Conservation (phyloP, 495 filamentous ascomycete genomes). For the Aspergillus incahuasiensis region DNA sequence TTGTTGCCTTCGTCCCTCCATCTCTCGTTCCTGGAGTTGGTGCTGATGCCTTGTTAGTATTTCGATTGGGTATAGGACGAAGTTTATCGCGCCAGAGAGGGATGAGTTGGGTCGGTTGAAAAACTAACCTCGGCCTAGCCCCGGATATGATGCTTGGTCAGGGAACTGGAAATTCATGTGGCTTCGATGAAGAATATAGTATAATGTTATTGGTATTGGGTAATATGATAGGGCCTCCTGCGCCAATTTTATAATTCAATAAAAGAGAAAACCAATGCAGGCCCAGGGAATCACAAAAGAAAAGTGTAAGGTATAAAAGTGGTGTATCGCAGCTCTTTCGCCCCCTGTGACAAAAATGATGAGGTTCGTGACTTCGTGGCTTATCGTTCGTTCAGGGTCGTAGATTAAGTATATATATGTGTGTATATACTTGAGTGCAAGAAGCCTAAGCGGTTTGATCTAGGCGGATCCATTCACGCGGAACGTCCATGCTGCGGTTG, state of each 20-base stretch:
- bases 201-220: neutral
- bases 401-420: conserved; percentile 3
- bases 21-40: neutral
- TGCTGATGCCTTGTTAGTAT: neutral
- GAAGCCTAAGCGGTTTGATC: conserved; percentile 29
- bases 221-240: neutral
- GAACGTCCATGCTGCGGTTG: conserved; percentile 64
- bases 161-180: too few species aligned
- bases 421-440: too few species aligned
- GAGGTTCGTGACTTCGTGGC: conserved; percentile 29
- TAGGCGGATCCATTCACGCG: conserved; percentile 50
- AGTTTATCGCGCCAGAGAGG: neutral
- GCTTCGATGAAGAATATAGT: neutral
- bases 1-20: neutral
- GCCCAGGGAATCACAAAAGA: conserved; percentile 5
- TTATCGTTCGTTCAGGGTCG: conserved; percentile 11
- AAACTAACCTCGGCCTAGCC: too few species aligned
- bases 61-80: conserved; percentile 7
- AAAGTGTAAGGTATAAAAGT: neutral
- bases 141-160: too few species aligned
- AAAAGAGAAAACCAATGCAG: neutral
- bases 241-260: neutral
- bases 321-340: conserved; percentile 12
- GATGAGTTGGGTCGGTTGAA: neutral
- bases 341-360: conserved; percentile 6